Evolutionary conservation across 2,329 filamentous ascomycete species (phyloP), one percentile per base, ranked within the genome.

Genomic region (Dactylellina parvicollis): DNA sequence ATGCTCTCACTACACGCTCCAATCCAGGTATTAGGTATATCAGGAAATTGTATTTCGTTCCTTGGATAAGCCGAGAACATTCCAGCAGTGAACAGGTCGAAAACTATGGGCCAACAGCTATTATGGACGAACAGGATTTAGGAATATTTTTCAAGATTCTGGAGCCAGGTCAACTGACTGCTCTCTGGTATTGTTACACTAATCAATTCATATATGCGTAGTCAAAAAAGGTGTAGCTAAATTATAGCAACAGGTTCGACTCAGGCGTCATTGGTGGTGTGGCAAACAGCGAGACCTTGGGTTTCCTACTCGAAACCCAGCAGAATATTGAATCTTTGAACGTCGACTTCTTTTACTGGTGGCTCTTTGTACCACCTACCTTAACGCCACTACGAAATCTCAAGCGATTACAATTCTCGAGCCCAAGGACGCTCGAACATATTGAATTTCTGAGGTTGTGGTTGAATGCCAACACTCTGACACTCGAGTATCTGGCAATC

Each of bases 31-130:
- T 54, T 16, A 9, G 10, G n/a, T 12, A 56, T 20, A 56, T 42
- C 20, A 56, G 30, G 14, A 26, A 42, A 16, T 56, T 56, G 28
- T 40, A 18, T 34, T 56, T 42, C 20, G 12, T 42, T 18, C 49
- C n/a, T 7, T 38, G 30, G 49, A 38, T 1, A 14, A 26, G n/a
- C 16, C 12, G 3, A 9, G 40, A 5, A 3, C 9, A 18, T 7
- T 18, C 26, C 26, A 50, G 22, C 9, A 16, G 20, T 4, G 7
- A 30, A 12, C 36, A 40, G 4, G n/a, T 40, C 10, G 36, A 4
- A 14, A 4, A 40, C 16, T 8, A 7, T 40, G 4, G n/a, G 9
- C 4, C 16, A 7, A 16, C n/a, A 7, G 36, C 7, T 4, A 4
- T 4, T 5, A 18, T 4, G 4, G 10, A 8, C 16, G n/a, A 40